phyloP scores from a whole-genome alignment of 2,329 filamentous ascomycete species.

The Periconia macrospinosa region DNA sequence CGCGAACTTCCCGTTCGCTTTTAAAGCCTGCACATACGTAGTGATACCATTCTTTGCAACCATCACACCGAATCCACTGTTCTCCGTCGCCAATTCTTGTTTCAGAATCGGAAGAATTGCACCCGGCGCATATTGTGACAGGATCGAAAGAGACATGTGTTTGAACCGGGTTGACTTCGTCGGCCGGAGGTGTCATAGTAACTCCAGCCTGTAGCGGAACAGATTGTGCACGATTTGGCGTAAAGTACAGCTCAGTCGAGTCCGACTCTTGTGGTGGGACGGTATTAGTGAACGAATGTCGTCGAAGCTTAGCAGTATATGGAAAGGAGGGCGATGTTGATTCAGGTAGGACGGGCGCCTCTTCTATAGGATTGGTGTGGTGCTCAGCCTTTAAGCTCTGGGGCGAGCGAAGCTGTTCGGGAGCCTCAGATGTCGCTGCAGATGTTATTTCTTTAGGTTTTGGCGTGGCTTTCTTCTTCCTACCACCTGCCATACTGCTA shows the following conservation, averaged over 20 bases:
- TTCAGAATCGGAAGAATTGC: constrained; percentile 58
- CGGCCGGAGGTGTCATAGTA: constrained; percentile 12
- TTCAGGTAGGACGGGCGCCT: constrained; percentile 5
- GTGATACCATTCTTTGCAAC: constrained; percentile 70
- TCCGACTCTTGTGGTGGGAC: constrained; percentile 2
- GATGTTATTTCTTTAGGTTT: constrained; percentile 34
- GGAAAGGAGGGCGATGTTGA: constrained; percentile 12
- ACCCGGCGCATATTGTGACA: constrained; percentile 58
- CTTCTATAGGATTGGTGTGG: constrained; percentile 8
- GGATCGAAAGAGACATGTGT: constrained; percentile 24
- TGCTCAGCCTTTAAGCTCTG: constrained; percentile 35
- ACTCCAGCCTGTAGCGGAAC: constrained; percentile 31
- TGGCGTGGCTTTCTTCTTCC: constrained; percentile 43
- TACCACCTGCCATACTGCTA: constrained; percentile 36
- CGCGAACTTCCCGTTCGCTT: constrained; percentile 64
- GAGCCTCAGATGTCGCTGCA: constrained; percentile 12
- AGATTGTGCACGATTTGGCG: constrained; percentile 28
- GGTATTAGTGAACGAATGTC: constrained; percentile 34
- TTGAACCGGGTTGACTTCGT: constrained; percentile 4
- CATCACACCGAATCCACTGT: constrained; percentile 69
- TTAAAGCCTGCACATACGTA: constrained; percentile 68
- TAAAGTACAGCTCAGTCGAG: constrained; percentile 1
- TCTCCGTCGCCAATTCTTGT: constrained; percentile 57
- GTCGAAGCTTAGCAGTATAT: constrained; percentile 20
- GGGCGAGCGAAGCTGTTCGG: constrained; percentile 38